Percentiles rank a stretch among this genome's conserved stretches.
phyloP scores from a whole-genome alignment of 2,329 filamentous ascomycete species.

The Seiridium cupressi region DNA sequence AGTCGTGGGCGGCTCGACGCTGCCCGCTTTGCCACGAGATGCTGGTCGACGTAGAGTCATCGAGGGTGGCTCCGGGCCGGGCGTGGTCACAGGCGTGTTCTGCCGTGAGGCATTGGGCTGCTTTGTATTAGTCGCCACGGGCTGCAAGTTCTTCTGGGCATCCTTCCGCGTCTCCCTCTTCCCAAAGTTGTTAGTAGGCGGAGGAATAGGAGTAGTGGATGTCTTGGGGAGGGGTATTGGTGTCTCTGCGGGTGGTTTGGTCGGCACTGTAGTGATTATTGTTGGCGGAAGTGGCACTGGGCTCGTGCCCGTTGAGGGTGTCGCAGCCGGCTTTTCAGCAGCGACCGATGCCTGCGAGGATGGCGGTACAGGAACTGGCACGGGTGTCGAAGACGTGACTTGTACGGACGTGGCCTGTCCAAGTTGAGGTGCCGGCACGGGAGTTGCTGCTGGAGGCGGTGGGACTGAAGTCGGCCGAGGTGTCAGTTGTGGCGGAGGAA shows the following conservation, averaged over 20 bases:
- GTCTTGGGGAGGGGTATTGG: conserved; percentile 37
- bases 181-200: conserved; percentile 29
- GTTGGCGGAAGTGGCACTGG: conserved; percentile 13
- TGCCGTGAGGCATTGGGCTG: conserved; percentile 23
- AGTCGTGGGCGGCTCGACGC: conserved; percentile 45
- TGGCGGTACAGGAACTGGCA: conserved; percentile 21
- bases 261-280: conserved; percentile 32
- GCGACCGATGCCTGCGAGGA: not conserved
- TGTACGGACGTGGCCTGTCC: conserved; percentile 18
- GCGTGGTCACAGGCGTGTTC: conserved; percentile 30
- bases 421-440: conserved; percentile 28
- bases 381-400: conserved; percentile 31
- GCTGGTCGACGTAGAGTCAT: conserved; percentile 40
- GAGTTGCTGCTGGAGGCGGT: conserved; percentile 25
- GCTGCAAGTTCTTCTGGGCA: conserved; percentile 30
- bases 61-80: conserved; percentile 34
- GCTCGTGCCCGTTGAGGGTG: conserved; percentile 7
- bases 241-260: conserved; percentile 37
- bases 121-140: conserved; percentile 23
- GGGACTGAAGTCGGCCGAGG: conserved; percentile 29
- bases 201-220: conserved; percentile 35
- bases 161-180: conserved; percentile 49
- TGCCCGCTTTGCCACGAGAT: conserved; percentile 52
- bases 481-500: conserved; percentile 42
- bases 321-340: conserved; percentile 3